These are phyloP conservation scores for Metschnikowia vanudenii DNA, from an alignment of 805 yeast species.

Conservation along the genomic window DNA sequence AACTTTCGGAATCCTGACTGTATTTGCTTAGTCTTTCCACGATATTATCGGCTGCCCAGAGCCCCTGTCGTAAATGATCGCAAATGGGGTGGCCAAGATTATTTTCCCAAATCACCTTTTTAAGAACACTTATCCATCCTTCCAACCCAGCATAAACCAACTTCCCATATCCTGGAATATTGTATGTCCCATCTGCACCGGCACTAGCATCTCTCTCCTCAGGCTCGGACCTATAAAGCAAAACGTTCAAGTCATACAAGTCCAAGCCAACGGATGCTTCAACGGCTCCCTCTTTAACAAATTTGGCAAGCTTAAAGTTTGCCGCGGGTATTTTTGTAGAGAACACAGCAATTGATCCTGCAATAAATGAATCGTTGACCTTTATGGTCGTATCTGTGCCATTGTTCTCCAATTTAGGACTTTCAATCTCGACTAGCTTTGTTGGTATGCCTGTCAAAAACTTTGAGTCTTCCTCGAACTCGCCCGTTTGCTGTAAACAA, in stretches of 20 bases:
- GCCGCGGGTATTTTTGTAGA: conserved; percentile 68
- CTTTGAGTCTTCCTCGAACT: conserved; percentile 37
- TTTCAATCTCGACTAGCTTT: conserved; percentile 49
- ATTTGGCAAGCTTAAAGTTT: conserved; percentile 61
- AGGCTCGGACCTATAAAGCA: conserved; percentile 74
- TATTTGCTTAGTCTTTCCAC: conserved; percentile 61
- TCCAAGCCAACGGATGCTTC: conserved; percentile 63
- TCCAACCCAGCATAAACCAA: conserved; percentile 87
- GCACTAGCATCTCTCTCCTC: conserved; percentile 83
- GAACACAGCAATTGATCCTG: conserved; percentile 87
- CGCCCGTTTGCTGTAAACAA: conserved; percentile 53
- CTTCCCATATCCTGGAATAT: conserved; percentile 69
- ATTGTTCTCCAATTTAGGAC: conserved; percentile 48
- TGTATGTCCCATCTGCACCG: conserved; percentile 72
- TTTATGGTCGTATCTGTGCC: conserved; percentile 51
- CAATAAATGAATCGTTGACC: conserved; percentile 67
- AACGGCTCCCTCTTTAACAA: conserved; percentile 70
- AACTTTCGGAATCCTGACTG: conserved; percentile 42
- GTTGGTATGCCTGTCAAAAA: conserved; percentile 66
- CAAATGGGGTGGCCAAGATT: conserved; percentile 83
- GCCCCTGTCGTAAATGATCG: conserved; percentile 74
- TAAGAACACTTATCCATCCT: conserved; percentile 81
- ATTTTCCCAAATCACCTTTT: conserved; percentile 60
- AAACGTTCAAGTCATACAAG: conserved; percentile 68
- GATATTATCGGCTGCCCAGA: conserved; percentile 85